Percentiles rank a stretch among this genome's conserved stretches.
These are phyloP conservation scores for Dendrobium catenatum DNA, from an alignment of 106 monocot species.

Conservation along the genomic window DNA sequence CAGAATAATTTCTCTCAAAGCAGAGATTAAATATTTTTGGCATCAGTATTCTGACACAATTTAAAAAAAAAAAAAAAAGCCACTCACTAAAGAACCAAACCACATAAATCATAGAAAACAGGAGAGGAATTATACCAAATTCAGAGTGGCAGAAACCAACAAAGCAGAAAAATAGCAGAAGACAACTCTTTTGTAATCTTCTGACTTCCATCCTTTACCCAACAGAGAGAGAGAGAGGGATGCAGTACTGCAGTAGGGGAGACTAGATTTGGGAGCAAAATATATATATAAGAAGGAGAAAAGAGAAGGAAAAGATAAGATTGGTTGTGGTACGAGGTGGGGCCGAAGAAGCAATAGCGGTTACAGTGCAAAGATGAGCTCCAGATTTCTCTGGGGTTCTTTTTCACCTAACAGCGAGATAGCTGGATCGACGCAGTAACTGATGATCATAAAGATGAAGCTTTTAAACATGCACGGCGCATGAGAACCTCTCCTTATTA, in stretches of 20 bases:
- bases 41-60: no score
- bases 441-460: background rate
- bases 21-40: no score
- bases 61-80: background rate
- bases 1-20: no score
- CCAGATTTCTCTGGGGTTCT: background rate
- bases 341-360: background rate
- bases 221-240: background rate
- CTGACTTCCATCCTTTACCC: background rate
- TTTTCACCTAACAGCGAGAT: background rate
- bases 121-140: background rate
- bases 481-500: no score
- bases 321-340: no score
- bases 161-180: background rate
- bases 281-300: background rate
- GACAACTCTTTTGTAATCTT: background rate
- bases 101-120: no score
- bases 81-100: background rate
- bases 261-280: background rate
- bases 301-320: background rate
- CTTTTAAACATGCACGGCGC: background rate
- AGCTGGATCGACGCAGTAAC: background rate
- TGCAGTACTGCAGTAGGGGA: background rate
- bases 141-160: slow-evolving; percentile 3
- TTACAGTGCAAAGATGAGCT: background rate